Percentiles rank a stretch among this genome's conserved stretches.
Evolutionary conservation across 2,329 filamentous ascomycete species (phyloP).

Genomic region (Ophiocordyceps robertsii): DNA sequence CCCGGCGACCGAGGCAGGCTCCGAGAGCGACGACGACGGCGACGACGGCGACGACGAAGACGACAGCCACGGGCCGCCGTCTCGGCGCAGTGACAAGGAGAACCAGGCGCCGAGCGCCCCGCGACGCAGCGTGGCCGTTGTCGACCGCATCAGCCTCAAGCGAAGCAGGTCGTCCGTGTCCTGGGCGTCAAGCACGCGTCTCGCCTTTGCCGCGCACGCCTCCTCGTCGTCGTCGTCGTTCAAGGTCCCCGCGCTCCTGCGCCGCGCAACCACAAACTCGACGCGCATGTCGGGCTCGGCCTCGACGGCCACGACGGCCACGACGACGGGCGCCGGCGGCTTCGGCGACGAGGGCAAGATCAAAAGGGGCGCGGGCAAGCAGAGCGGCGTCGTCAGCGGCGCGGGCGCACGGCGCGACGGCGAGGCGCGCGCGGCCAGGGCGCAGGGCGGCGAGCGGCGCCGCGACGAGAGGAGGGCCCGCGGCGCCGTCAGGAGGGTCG

Average conservation of each 20-base stretch:
- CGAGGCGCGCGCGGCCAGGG: conserved; percentile 19
- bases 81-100: conserved; percentile 32
- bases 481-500: conserved; percentile 42
- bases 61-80: conserved; percentile 13
- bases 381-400: conserved; percentile 41
- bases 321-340: conserved; percentile 17
- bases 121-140: conserved; percentile 31
- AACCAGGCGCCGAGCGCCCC: conserved; percentile 23
- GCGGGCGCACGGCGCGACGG: conserved; percentile 12
- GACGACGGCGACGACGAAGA: conserved; percentile 21
- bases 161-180: conserved; percentile 32
- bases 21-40: conserved; percentile 27
- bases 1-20: conserved; percentile 24
- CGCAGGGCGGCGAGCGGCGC: conserved; percentile 43
- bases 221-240: conserved; percentile 33
- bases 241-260: conserved; percentile 57
- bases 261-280: conserved; percentile 59
- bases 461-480: conserved; percentile 44
- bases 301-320: conserved; percentile 11
- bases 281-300: conserved; percentile 22
- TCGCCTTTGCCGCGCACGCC: conserved; percentile 42
- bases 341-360: conserved; percentile 39
- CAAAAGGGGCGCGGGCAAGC: conserved; percentile 46
- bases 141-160: conserved; percentile 64
- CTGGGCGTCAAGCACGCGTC: conserved; percentile 20